Conservation (phyloP, 73 alveolate species). For the Tetrahymena borealis region DNA sequence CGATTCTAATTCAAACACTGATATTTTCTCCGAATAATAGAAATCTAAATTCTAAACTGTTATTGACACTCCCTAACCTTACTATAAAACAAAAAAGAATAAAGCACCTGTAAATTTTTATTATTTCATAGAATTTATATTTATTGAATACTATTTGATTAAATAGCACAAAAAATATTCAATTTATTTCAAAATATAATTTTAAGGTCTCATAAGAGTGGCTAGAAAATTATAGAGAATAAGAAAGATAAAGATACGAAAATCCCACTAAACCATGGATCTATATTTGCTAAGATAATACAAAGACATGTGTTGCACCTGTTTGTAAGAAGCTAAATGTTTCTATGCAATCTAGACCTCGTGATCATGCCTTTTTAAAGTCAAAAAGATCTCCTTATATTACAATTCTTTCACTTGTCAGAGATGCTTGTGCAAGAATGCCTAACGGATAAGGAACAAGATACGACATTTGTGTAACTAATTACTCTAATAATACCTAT, state of each 20-base stretch:
- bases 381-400: slow-evolving; percentile 90
- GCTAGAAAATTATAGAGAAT: slow-evolving; percentile 67
- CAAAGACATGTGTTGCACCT: slow-evolving; percentile 93
- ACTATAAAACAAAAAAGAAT: neutral
- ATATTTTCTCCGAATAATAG: neutral
- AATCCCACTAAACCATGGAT: slow-evolving; percentile 93
- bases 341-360: slow-evolving; percentile 71
- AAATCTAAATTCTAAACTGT: neutral
- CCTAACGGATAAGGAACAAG: slow-evolving; percentile 99
- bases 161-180: neutral
- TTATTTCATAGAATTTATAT: neutral
- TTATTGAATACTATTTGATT: neutral
- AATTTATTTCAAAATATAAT: neutral
- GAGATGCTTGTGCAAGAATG: slow-evolving; percentile 97
- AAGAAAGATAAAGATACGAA: slow-evolving; percentile 88
- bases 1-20: neutral
- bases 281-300: slow-evolving; percentile 77
- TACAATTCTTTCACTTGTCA: slow-evolving; percentile 85
- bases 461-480: slow-evolving; percentile 86
- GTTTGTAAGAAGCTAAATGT: slow-evolving; percentile 69
- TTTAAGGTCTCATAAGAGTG: slow-evolving; percentile 43
- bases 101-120: neutral
- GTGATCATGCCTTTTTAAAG: slow-evolving; percentile 92
- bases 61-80: neutral
- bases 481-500: neutral